These are phyloP conservation scores for Mucor mucedo DNA, from an alignment of 371 early-diverging fungal genomes.

Conservation along the genomic window DNA sequence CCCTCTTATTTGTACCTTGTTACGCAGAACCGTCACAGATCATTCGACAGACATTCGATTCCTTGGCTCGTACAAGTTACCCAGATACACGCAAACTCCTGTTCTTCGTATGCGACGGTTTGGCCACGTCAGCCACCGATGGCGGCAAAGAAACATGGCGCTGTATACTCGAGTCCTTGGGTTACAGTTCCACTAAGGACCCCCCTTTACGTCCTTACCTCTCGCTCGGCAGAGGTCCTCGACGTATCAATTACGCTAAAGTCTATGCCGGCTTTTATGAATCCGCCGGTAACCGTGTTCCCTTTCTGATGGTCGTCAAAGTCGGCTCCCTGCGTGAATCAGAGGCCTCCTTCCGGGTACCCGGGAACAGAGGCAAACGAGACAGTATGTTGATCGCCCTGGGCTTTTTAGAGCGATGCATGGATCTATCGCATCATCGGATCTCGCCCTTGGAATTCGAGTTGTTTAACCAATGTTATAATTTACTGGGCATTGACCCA, in stretches of 20 bases:
- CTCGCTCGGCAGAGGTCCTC: constrained; percentile 42
- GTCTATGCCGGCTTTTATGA: constrained; percentile 56
- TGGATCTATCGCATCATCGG: constrained; percentile 44
- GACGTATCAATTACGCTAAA: constrained; percentile 47
- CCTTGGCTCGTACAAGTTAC: constrained; percentile 53
- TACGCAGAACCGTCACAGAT: constrained; percentile 47
- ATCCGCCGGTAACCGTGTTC: constrained; percentile 52
- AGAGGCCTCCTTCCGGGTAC: constrained; percentile 8
- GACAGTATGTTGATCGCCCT: constrained; percentile 48
- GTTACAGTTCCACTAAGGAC: constrained; percentile 48
- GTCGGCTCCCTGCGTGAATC: constrained; percentile 38
- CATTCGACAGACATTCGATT: constrained; percentile 52
- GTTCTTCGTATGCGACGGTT: constrained; percentile 57
- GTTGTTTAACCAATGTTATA: constrained; percentile 52
- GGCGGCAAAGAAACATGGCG: constrained; percentile 39
- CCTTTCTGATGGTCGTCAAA: constrained; percentile 51
- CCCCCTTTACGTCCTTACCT: constrained; percentile 45
- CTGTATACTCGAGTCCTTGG: constrained; percentile 47
- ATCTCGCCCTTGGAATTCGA: constrained; percentile 55
- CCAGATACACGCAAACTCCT: constrained; percentile 54
- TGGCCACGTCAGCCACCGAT: constrained; percentile 29
- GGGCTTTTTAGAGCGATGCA: constrained; percentile 54
- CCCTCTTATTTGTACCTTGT: constrained; percentile 49
- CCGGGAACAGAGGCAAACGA: constrained; percentile 55
- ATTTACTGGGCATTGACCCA: constrained; percentile 51